Evolutionary conservation across 305 asterid genomes (phyloP).

Genomic region (Coffea humblotiana): DNA sequence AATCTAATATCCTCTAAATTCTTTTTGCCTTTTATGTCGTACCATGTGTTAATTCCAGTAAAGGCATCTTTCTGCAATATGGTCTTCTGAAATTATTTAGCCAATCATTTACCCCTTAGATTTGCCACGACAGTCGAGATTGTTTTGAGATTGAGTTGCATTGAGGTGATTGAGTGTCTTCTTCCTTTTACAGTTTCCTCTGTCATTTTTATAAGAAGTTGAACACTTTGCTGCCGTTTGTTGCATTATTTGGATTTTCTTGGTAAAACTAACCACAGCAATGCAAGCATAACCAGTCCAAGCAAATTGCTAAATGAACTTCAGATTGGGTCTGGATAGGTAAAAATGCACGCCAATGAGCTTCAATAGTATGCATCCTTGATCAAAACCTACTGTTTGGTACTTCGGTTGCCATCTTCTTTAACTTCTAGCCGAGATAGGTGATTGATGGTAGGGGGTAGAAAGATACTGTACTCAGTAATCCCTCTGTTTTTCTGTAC

Average conservation of each 20-base stretch:
- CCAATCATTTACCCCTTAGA: neutral
- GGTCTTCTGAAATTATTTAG: neutral
- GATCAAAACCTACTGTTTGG: neutral
- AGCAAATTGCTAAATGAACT: neutral
- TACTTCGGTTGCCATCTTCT: neutral
- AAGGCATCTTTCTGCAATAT: neutral
- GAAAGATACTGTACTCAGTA: neutral
- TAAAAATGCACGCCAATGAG: neutral
- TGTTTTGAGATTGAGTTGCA: constrained; percentile 1
- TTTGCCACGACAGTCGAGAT: no score
- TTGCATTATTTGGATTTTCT: neutral
- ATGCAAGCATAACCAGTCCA: neutral
- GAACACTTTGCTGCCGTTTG: neutral
- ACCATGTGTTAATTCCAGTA: neutral
- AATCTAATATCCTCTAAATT: neutral
- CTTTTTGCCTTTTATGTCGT: neutral
- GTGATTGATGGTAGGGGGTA: neutral
- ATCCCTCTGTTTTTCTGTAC: neutral
- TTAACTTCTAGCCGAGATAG: neutral
- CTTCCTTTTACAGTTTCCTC: neutral
- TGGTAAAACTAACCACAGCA: neutral
- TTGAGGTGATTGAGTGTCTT: neutral
- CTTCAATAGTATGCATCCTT: neutral
- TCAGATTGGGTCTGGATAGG: neutral
- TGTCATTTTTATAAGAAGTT: neutral